Evolutionary conservation across 345 rosid genomes (phyloP).

Genomic region (Camelina sativa): DNA sequence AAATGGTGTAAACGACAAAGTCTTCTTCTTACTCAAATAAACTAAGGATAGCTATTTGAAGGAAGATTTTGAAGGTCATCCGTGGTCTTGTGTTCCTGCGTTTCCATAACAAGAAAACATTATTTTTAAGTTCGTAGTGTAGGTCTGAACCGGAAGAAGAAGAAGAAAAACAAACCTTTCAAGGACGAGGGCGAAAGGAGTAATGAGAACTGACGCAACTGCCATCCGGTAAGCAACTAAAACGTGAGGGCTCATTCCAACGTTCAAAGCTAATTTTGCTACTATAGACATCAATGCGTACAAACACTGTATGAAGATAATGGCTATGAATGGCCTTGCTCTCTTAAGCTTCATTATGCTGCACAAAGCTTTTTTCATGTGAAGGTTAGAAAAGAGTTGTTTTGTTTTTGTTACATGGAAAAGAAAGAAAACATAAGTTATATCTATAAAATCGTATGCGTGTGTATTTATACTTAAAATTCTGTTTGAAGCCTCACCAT

Average conservation of each 20-base stretch:
- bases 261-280: constrained; percentile 49
- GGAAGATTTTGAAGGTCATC: constrained; percentile 64
- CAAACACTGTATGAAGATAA: constrained; percentile 48
- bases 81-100: constrained; percentile 77
- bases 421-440: not conserved
- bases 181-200: constrained; percentile 75
- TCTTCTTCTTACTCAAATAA: constrained; percentile 70
- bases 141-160: constrained; percentile 1
- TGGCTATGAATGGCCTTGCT: constrained; percentile 50
- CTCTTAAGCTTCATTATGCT: constrained; percentile 35
- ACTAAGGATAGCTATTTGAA: constrained; percentile 65
- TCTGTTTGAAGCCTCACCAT: constrained; percentile 39
- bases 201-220: constrained; percentile 59
- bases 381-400: not conserved
- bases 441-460: not conserved
- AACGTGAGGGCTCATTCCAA: constrained; percentile 57
- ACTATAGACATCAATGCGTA: constrained; percentile 51
- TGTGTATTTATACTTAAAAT: not conserved
- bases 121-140: not conserved
- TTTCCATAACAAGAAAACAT: constrained; percentile 23
- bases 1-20: constrained; percentile 7
- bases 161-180: constrained; percentile 52
- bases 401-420: constrained; percentile 19
- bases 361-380: not conserved
- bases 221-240: constrained; percentile 74